Percentiles rank a stretch among this genome's conserved stretches.
Evolutionary conservation across 1,284 basidiomycete species (phyloP).

Genomic region (Trametes pubescens): DNA sequence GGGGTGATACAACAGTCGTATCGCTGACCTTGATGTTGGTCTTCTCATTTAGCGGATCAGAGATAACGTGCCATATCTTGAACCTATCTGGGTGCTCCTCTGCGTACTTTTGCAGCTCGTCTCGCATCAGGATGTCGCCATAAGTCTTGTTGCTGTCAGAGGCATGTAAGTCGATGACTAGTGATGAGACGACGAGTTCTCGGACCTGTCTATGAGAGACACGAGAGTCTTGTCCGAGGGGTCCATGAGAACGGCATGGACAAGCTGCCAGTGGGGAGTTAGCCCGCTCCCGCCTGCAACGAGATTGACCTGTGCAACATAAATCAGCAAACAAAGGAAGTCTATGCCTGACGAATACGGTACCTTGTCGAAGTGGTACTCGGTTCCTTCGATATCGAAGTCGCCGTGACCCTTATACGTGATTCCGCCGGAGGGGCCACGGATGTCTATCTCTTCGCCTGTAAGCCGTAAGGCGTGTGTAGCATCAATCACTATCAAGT

Average conservation of each 20-base stretch:
- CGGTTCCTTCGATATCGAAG: conserved; percentile 34
- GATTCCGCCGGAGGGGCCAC: conserved; percentile 34
- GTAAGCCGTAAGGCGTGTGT: neutral
- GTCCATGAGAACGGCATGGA: conserved; percentile 35
- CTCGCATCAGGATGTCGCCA: conserved; percentile 36
- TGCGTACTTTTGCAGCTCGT: conserved; percentile 33
- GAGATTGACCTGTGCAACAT: conserved; percentile 34
- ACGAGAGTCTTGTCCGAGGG: conserved; percentile 28
- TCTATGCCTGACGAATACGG: neutral
- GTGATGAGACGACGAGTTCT: too few species aligned
- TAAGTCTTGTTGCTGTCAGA: conserved; percentile 34
- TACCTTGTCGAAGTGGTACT: conserved; percentile 33
- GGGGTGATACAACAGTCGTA: neutral
- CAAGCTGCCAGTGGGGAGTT: conserved; percentile 40
- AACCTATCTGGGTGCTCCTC: conserved; percentile 29
- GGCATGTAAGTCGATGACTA: too few species aligned
- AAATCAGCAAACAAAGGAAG: neutral
- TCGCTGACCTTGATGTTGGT: neutral
- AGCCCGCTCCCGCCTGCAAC: conserved; percentile 38
- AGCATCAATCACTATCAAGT: too few species aligned
- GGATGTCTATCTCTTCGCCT: conserved; percentile 1
- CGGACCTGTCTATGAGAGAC: conserved; percentile 36
- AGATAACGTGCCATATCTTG: conserved; percentile 37
- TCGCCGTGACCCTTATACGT: conserved; percentile 31
- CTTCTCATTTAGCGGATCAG: conserved; percentile 18